Evolutionary conservation across 331 rosid genomes (phyloP), one percentile per base, ranked within the genome.

Genomic region (Rhamnella rubrinervis): DNA sequence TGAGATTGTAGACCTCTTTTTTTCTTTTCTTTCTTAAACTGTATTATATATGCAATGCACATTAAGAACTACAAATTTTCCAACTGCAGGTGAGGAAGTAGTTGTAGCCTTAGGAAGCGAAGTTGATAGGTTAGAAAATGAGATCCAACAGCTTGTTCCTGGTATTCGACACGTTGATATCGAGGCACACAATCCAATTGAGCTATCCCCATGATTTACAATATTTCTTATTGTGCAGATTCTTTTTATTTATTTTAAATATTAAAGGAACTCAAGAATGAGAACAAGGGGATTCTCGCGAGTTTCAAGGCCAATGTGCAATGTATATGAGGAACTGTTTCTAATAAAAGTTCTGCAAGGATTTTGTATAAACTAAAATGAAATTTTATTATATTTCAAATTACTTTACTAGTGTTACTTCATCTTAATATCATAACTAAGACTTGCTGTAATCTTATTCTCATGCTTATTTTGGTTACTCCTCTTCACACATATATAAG

Each of bases 51-150:
- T 49, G 49, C 60, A 53, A 19, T 37, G 55, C 13, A 28, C 20
- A n/a, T 44, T 52, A 47, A 1, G 64, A 67, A 50, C 11, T 2
- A 66, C 63, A 20, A 44, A 21, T 65, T 61, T 76, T 57, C 35
- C 70, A 66, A 65, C 51, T 68, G 73, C 92, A 95, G 99, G 99
- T 74, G 97, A 92, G 84, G 99, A 91, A 80, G 95, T 95, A 25
- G 97, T 91, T 51, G 87, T 93, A 37, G 99, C 97, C 50, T 78
- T 95, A 81, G 99, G 99, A 75, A 89, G 96, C 76, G 99, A 95
- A 85, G 93, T 95, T 20, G 97, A 95, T 85, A 91, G 99, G 62
- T 75, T 95, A 67, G 99, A 91, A 66, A 83, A 74, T 72, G 97
- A 95, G 92, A 95, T 95, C 70, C 96, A 89, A 75, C 71, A 82